These are phyloP conservation scores for Mucor irregularis DNA, from an alignment of 371 early-diverging fungal species.

Conservation along the genomic window DNA sequence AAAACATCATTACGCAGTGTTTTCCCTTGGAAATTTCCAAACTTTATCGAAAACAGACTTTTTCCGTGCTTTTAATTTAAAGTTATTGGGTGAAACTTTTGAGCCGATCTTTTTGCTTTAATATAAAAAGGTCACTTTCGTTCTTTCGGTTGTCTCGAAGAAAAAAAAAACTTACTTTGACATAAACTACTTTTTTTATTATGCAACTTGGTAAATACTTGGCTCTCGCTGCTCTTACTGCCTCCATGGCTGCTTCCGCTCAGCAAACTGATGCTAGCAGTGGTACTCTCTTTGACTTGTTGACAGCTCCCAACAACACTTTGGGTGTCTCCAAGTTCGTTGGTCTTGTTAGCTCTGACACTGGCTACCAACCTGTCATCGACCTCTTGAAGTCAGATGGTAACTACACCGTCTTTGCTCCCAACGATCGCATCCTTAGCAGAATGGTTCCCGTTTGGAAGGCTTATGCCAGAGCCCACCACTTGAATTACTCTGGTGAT, in stretches of 20 bases:
- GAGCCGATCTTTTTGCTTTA: too few species aligned
- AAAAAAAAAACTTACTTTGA: too few species aligned
- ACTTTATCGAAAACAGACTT: too few species aligned
- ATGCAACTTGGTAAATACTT: slow-evolving; percentile 13
- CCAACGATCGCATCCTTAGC: slow-evolving; percentile 21
- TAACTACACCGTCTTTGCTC: slow-evolving; percentile 35
- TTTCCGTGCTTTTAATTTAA: too few species aligned
- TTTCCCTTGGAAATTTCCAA: too few species aligned
- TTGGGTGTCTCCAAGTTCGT: slow-evolving; percentile 28
- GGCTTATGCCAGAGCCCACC: background rate
- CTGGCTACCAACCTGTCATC: slow-evolving; percentile 30
- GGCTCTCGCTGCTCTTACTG: slow-evolving; percentile 8
- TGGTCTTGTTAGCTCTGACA: slow-evolving; percentile 25
- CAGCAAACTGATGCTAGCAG: slow-evolving; percentile 2
- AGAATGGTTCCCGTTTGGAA: background rate
- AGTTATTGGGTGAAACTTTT: too few species aligned
- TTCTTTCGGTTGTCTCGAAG: too few species aligned
- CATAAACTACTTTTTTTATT: too few species aligned
- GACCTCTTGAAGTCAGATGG: slow-evolving; percentile 28
- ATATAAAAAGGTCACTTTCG: too few species aligned
- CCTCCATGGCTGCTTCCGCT: slow-evolving; percentile 4
- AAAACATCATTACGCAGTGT: too few species aligned
- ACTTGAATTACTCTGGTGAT: background rate
- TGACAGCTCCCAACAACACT: slow-evolving; percentile 28
- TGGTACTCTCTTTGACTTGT: slow-evolving; percentile 24